These are phyloP conservation scores for Phialocephala sp. DNA, from an alignment of 2,329 filamentous ascomycete species.

Conservation along the genomic window DNA sequence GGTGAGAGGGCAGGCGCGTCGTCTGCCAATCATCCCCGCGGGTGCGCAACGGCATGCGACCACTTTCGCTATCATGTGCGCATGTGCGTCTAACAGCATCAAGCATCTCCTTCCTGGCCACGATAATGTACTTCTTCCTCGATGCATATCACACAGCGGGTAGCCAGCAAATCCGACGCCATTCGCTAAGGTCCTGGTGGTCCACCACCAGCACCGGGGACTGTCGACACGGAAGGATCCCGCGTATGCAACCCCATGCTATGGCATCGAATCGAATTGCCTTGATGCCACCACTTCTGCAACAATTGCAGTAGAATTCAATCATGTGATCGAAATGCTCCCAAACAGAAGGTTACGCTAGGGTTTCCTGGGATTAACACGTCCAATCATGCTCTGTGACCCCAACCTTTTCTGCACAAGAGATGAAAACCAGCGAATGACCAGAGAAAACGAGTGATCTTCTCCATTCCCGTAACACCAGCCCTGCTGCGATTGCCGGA, in stretches of 20 bases:
- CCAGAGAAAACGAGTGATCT: constrained; percentile 6
- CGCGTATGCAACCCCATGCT: neutral
- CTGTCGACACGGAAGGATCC: neutral
- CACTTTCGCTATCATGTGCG: neutral
- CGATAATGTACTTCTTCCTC: neutral
- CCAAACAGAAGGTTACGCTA: neutral
- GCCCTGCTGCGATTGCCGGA: constrained; percentile 15
- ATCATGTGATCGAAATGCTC: neutral
- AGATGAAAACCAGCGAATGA: constrained; percentile 17
- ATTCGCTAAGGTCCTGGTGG: neutral
- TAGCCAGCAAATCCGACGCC: neutral
- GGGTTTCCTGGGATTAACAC: neutral
- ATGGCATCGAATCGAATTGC: neutral
- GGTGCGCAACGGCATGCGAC: neutral
- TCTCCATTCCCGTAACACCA: constrained; percentile 8
- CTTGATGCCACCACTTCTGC: neutral
- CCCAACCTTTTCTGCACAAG: constrained; percentile 8
- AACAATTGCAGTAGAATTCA: constrained; percentile 1
- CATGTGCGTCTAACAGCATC: constrained; percentile 8
- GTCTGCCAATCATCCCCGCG: neutral
- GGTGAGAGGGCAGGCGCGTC: neutral
- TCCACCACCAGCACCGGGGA: neutral
- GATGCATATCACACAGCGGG: neutral
- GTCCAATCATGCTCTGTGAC: constrained; percentile 4
- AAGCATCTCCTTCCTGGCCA: neutral